Evolutionary conservation across 305 asterid species (phyloP), one percentile per base, ranked within the genome.

Genomic region (Euphrasia arctica): DNA sequence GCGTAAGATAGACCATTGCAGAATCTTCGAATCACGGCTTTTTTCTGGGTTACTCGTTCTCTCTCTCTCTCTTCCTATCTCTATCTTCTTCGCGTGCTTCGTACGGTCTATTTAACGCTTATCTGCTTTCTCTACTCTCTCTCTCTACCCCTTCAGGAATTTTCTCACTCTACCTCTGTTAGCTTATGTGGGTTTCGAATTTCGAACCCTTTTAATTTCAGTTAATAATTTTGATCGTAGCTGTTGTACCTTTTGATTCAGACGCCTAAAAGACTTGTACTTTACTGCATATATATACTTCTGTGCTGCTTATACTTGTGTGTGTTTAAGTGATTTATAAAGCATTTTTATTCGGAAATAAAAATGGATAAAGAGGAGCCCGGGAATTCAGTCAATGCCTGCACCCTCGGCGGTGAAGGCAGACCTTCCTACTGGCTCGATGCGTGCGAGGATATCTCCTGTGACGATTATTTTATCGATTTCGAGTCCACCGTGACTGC

Each of bases 361-460:
- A 42, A 11, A 42, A 86, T 86, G 96, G 91, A 78, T 67, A 62
- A 59, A 48, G 86, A 62, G 68, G 78, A 75, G 70, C 70, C 69
- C 71, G 72, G 79, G 77, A 84, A 66, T 81, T 69, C 80, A 63
- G 82, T 51, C 55, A 70, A 57, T 65, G 73, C 62, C 64, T 54
- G 62, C 76, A 62, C 66, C 39, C 63, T 48, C 5, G 74, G 63
- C 59, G 75, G 64, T 36, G 82, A 78, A 62, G 80, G 70, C 34
- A 84, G 79, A 65, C 74, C 91, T 36, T 87, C 95, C n/a, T 93
- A 86, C 72, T 93, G 99, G 99, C 70, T 93, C 28, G 97, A 93
- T 74, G 92, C 96, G 8, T 83, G 90, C 22, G 98, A 90, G 86
- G 98, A 92, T 58, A 80, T 83, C 2, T 83, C 85, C 0, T 80